These are phyloP conservation scores for Penicillium sp. DNA, from an alignment of 2,329 filamentous ascomycete species.

Conservation along the genomic window DNA sequence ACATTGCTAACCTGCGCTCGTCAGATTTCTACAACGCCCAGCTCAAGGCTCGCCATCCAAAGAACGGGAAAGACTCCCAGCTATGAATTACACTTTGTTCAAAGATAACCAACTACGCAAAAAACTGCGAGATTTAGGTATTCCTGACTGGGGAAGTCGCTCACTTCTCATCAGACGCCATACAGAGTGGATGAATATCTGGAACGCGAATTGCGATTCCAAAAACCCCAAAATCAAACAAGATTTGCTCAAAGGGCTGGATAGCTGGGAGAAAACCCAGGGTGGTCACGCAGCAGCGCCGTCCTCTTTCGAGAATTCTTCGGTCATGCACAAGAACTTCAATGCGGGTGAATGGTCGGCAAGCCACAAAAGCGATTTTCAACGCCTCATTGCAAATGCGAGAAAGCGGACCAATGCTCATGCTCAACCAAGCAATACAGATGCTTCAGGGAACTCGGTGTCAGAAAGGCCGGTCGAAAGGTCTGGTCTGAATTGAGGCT, in stretches of 20 bases:
- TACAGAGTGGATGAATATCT: conserved; percentile 88
- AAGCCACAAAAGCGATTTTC: conserved; percentile 69
- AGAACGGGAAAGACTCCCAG: conserved; percentile 62
- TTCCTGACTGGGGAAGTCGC: conserved; percentile 64
- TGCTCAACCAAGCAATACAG: conserved; percentile 26
- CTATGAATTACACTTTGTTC: conserved; percentile 80
- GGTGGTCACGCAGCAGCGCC: conserved; percentile 52
- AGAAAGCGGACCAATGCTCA: conserved; percentile 46
- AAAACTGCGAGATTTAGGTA: conserved; percentile 73
- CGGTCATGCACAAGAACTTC: conserved; percentile 82
- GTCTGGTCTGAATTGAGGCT: no score
- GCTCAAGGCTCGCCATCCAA: conserved; percentile 22
- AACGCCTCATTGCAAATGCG: conserved; percentile 71
- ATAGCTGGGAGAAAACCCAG: conserved; percentile 79
- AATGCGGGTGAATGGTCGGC: conserved; percentile 69
- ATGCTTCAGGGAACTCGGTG: conserved; percentile 2
- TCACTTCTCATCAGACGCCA: conserved; percentile 71
- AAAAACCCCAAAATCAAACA: conserved; percentile 61
- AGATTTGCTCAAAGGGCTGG: conserved; percentile 71
- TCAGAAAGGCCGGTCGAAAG: no score
- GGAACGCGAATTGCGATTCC: conserved; percentile 95
- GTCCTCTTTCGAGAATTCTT: conserved; percentile 19
- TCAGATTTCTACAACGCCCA: conserved; percentile 22
- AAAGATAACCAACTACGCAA: conserved; percentile 71
- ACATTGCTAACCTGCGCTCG: conserved; percentile 15